Evolutionary conservation across 176 grass and related monocot species (phyloP), one percentile per base, ranked within the genome.

Genomic region (Aegilops tauschii): DNA sequence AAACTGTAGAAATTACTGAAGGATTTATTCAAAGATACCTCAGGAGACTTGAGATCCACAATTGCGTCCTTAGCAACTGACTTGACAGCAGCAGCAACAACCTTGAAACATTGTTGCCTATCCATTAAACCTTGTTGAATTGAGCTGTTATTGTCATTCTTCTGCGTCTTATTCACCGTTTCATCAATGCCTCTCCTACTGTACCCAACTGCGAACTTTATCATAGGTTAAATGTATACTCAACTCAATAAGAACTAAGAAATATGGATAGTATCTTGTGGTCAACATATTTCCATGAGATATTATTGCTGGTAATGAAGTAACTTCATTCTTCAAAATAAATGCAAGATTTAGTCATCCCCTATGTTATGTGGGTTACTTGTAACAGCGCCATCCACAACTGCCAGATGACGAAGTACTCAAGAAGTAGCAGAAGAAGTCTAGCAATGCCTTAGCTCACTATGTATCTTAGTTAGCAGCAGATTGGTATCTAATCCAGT

Each of bases 141-240:
- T 18, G 77, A 83, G 76, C 61, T 82, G 78, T 77, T 82, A 30
- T 50, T 74, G 40, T 18, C 85, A n/a, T 64, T 85, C 78, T 94
- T 96, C 67, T 88, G 80, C 12, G 69, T 36, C 72, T 95, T 97
- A 81, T 76, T 87, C 64, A 90, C 93, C n/a, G 32, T 92, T 67
- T 94, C 94, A 35, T 93, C 90, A 40, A 89, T 84, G 66, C 97
- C 97, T 91, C 97, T 96, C 90, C 94, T 91, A 83, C 93, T 96
- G 87, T 94, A 96, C 18, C 90, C 94, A 81, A 96, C 97, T 83
- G 97, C 97, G 61, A 98, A 98, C 92, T 98, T 87, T 63, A 90
- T 64, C 61, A 80, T 64, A 73, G 27, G 77, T 70, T 72, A 74
- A 73, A 78, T 73, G 52, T 87, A 49, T 65, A 82, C 8, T 85